Evolutionary conservation across 116 monocot species (phyloP).

Genomic region (Zostera marina): DNA sequence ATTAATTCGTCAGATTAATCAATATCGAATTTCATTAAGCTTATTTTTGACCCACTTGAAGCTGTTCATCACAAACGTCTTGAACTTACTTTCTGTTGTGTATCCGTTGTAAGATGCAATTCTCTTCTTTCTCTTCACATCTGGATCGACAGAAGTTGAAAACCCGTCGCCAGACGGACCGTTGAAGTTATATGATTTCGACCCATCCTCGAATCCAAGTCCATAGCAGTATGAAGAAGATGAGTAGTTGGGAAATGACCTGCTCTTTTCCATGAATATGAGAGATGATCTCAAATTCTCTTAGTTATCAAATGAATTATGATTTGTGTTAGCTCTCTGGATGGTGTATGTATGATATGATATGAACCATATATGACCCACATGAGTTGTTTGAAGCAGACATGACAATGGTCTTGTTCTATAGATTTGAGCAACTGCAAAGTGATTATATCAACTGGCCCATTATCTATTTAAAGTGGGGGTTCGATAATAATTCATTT

Average conservation of each 20-base stretch:
- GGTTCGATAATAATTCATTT: too few species aligned
- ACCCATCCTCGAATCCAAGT: constrained; percentile 20
- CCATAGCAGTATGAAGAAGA: constrained; percentile 11
- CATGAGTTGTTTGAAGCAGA: not conserved
- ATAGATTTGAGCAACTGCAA: not conserved
- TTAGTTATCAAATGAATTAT: too few species aligned
- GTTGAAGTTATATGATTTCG: constrained; percentile 72
- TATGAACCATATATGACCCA: not conserved
- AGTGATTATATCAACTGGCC: not conserved
- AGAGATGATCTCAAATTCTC: too few species aligned
- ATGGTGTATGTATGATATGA: too few species aligned
- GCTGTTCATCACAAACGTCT: constrained; percentile 50
- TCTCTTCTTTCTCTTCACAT: constrained; percentile 60
- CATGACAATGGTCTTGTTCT: too few species aligned
- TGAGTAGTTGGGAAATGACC: constrained; percentile 32
- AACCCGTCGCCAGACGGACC: constrained; percentile 40
- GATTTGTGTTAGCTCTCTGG: too few species aligned
- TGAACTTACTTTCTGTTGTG: constrained; percentile 50
- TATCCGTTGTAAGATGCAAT: constrained; percentile 73
- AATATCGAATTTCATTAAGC: constrained; percentile 14
- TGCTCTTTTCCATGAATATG: constrained; percentile 66
- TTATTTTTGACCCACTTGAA: constrained; percentile 96
- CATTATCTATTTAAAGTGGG: too few species aligned
- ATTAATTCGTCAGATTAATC: not conserved
- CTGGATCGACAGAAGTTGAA: constrained; percentile 34